These are phyloP conservation scores for Massarina eburnea DNA, from an alignment of 2,329 filamentous ascomycete genomes.

Conservation along the genomic window DNA sequence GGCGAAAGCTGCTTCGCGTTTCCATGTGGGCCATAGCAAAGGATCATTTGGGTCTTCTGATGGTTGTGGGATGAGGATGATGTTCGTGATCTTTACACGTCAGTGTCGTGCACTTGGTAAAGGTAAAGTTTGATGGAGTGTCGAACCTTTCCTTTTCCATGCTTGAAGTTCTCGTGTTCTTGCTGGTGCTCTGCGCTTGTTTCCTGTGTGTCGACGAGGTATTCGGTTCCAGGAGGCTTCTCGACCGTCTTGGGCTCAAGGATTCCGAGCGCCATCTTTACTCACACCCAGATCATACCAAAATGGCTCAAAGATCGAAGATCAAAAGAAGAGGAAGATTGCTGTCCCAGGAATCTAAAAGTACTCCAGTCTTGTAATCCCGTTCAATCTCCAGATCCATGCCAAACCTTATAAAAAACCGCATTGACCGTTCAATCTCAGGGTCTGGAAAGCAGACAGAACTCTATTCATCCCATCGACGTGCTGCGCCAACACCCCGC, in stretches of 20 bases:
- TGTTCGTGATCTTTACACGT: slow-evolving; percentile 14
- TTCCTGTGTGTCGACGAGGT: slow-evolving; percentile 19
- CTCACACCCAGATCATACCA: background rate
- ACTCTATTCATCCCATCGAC: too few relatives aligned
- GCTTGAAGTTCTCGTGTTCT: slow-evolving; percentile 19
- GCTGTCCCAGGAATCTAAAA: too few relatives aligned
- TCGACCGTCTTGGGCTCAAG: slow-evolving; percentile 18
- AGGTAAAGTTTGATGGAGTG: background rate
- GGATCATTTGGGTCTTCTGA: slow-evolving; percentile 25
- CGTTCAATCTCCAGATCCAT: too few relatives aligned
- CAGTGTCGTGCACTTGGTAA: background rate
- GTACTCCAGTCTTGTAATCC: too few relatives aligned
- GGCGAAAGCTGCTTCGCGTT: slow-evolving; percentile 20
- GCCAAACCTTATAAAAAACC: too few relatives aligned
- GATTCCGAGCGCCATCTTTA: slow-evolving; percentile 27
- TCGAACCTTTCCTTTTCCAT: slow-evolving; percentile 19
- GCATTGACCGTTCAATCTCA: too few relatives aligned
- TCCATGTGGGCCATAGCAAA: slow-evolving; percentile 27
- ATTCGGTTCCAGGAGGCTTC: slow-evolving; percentile 28
- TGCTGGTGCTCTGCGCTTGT: slow-evolving; percentile 12
- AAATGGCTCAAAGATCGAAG: background rate
- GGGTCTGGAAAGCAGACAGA: too few relatives aligned
- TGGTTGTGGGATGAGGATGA: slow-evolving; percentile 25
- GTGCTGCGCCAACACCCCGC: too few relatives aligned
- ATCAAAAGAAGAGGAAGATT: background rate